Evolutionary conservation across 129 eudicot species (phyloP).

Genomic region (Smallanthus sonchifolius): DNA sequence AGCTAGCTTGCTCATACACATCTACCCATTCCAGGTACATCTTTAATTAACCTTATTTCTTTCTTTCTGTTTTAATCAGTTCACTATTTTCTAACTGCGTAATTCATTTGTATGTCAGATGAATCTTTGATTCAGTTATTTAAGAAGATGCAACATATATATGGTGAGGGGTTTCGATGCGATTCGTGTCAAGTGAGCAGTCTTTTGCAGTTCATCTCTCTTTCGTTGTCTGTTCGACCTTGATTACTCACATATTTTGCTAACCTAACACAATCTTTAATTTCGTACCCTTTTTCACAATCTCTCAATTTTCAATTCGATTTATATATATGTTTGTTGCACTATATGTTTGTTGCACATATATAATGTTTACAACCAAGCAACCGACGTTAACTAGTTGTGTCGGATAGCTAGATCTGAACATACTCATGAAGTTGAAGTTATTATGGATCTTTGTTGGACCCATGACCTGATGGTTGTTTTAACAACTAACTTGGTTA

Average conservation of each 20-base stretch:
- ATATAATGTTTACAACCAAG: too few species aligned
- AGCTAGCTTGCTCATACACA: not conserved
- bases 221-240: conserved; percentile 55
- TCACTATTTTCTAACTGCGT: not conserved
- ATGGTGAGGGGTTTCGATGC: conserved; percentile 38
- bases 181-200: conserved; percentile 38
- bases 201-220: conserved; percentile 34
- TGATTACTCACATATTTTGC: conserved; percentile 14
- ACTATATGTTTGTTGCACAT: not conserved
- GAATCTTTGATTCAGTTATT: not conserved
- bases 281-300: not conserved
- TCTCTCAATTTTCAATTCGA: not conserved
- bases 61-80: not conserved
- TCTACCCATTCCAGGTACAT: not conserved
- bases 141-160: not conserved
- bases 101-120: not conserved
- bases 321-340: not conserved
- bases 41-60: too few species aligned
- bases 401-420: too few species aligned
- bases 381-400: too few species aligned
- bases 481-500: too few species aligned
- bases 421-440: too few species aligned
- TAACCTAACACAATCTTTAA: not conserved
- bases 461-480: too few species aligned
- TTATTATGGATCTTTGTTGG: too few species aligned